phyloP scores from a whole-genome alignment of 2,329 filamentous ascomycete genomes.

The Xylariaceae sp. region DNA sequence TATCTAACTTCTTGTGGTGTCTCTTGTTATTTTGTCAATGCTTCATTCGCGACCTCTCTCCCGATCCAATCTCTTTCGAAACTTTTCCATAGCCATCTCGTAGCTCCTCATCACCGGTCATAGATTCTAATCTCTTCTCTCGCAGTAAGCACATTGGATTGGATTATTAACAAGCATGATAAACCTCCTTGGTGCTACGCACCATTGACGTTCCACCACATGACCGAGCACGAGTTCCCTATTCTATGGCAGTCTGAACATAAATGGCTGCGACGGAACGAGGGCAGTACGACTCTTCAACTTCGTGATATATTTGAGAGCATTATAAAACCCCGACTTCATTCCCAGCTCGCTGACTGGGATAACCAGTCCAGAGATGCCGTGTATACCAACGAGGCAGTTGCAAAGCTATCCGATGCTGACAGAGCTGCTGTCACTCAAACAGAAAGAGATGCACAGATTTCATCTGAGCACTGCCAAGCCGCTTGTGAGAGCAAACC shows the following conservation, averaged over 20 bases:
- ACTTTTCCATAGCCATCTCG: neutral
- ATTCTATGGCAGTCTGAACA: conserved; percentile 24
- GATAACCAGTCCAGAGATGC: conserved; percentile 17
- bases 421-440: neutral
- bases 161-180: conserved; percentile 10
- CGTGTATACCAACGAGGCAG: conserved; percentile 20
- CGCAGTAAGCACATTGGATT: conserved; percentile 18
- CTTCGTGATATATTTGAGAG: conserved; percentile 17
- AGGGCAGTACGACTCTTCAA: neutral
- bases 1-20: neutral
- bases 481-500: conserved; percentile 21
- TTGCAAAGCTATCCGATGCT: conserved; percentile 6
- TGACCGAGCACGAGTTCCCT: conserved; percentile 9
- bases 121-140: neutral
- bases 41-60: too few species aligned
- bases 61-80: neutral
- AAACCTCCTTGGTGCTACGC: conserved; percentile 26
- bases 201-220: conserved; percentile 29
- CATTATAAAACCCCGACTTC: conserved; percentile 8
- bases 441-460: conserved; percentile 10
- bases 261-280: conserved; percentile 12
- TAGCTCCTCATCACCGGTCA: neutral
- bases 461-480: conserved; percentile 17
- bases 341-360: conserved; percentile 7
- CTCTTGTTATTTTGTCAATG: too few species aligned